These are phyloP conservation scores for Magnaporthales sp. DNA, from an alignment of 2,329 filamentous ascomycete species.

Conservation along the genomic window DNA sequence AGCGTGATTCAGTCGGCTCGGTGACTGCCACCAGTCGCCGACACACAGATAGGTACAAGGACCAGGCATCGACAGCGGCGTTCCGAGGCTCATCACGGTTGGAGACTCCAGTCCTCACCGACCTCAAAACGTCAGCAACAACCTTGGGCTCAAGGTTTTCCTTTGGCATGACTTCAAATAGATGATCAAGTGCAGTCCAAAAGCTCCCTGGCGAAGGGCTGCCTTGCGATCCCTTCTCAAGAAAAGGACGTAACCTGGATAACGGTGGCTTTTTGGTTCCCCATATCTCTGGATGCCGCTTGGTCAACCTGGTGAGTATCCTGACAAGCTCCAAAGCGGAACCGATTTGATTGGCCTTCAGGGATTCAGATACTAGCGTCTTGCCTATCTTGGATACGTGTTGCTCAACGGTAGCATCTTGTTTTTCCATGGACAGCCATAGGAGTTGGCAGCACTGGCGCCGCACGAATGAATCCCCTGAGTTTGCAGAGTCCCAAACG, in stretches of 20 bases:
- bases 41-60: conserved; percentile 60
- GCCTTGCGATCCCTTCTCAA: conserved; percentile 80
- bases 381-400: conserved; percentile 44
- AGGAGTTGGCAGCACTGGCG: conserved; percentile 44
- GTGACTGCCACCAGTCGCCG: conserved; percentile 42
- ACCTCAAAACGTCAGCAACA: conserved; percentile 52
- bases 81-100: conserved; percentile 65
- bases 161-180: conserved; percentile 53
- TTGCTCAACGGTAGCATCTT: conserved; percentile 35
- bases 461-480: conserved; percentile 46
- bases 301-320: conserved; percentile 58
- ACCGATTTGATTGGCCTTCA: conserved; percentile 63
- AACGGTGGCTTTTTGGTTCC: conserved; percentile 50
- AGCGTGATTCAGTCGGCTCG: conserved; percentile 33
- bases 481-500: conserved; percentile 59
- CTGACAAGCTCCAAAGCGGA: conserved; percentile 66
- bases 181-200: conserved; percentile 59
- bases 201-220: conserved; percentile 44
- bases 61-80: conserved; percentile 64
- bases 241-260: conserved; percentile 56
- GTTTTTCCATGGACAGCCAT: conserved; percentile 35
- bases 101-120: conserved; percentile 62
- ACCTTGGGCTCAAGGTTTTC: conserved; percentile 35
- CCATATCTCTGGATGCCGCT: conserved; percentile 63
- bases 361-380: conserved; percentile 61